Evolutionary conservation across 2,329 filamentous ascomycete species (phyloP).

Genomic region (Diaporthe australafricana): DNA sequence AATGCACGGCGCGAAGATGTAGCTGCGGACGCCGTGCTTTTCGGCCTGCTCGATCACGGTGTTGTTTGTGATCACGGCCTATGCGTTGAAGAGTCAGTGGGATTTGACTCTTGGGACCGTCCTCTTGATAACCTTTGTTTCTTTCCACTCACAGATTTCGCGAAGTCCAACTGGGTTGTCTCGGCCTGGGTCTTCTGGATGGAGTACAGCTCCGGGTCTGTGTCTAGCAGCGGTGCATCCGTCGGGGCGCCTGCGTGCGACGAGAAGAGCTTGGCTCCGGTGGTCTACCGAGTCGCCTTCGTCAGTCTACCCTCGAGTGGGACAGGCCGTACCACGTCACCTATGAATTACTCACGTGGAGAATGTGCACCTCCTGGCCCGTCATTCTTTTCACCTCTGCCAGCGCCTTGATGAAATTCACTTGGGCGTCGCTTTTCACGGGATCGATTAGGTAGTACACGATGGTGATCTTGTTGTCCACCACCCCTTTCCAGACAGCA

Average conservation of each 20-base stretch:
- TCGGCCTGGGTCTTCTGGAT: conserved; percentile 52
- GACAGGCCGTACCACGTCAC: too few relatives aligned
- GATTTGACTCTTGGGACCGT: not conserved
- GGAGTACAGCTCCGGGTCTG: conserved; percentile 54
- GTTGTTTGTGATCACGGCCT: conserved; percentile 56
- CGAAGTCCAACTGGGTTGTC: conserved; percentile 33
- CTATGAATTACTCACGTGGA: conserved; percentile 49
- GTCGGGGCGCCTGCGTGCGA: conserved; percentile 56
- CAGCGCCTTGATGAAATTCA: conserved; percentile 58
- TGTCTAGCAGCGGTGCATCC: conserved; percentile 55
- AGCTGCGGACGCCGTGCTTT: conserved; percentile 56
- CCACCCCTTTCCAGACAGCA: conserved; percentile 50
- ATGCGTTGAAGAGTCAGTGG: not conserved
- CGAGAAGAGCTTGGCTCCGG: conserved; percentile 65
- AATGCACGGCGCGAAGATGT: conserved; percentile 66
- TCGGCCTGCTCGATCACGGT: conserved; percentile 56
- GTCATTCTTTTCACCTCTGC: conserved; percentile 54
- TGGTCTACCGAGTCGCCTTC: conserved; percentile 48
- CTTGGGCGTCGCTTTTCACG: conserved; percentile 45
- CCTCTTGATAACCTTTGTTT: too few relatives aligned
- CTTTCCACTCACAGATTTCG: conserved; percentile 3
- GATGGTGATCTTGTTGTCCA: conserved; percentile 57
- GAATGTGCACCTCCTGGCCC: conserved; percentile 58
- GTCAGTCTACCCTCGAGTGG: not conserved
- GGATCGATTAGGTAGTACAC: conserved; percentile 62